Evolutionary conservation across 768 basidiomycete genomes (phyloP).

Genomic region (Suillus occidentalis): DNA sequence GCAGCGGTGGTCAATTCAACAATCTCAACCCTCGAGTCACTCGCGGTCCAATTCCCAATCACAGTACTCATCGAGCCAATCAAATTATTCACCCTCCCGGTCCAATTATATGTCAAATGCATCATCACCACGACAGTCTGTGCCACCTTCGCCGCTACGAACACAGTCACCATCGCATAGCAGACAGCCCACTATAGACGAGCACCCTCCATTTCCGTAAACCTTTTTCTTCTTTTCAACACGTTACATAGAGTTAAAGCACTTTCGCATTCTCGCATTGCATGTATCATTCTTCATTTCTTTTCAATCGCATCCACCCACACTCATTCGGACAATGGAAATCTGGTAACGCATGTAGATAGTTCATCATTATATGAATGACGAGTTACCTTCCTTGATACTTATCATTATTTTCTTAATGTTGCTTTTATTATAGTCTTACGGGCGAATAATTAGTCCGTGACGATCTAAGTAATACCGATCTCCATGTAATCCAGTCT

Average conservation of each 20-base stretch:
- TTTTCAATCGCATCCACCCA: neutral
- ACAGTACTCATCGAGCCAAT: slow-evolving; percentile 26
- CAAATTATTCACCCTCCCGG: slow-evolving; percentile 4
- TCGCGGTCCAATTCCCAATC: slow-evolving; percentile 33
- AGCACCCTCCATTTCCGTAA: slow-evolving; percentile 18
- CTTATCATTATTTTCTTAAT: slow-evolving; percentile 14
- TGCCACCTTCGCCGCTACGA: slow-evolving; percentile 31
- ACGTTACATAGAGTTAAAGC: neutral
- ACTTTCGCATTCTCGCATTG: slow-evolving; percentile 2
- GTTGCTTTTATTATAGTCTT: slow-evolving; percentile 3
- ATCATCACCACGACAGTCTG: slow-evolving; percentile 32
- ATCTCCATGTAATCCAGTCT: slow-evolving; percentile 4
- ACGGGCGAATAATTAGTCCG: neutral
- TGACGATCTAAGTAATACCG: neutral
- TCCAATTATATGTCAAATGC: slow-evolving; percentile 16
- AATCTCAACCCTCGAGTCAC: slow-evolving; percentile 25
- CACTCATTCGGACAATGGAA: slow-evolving; percentile 13
- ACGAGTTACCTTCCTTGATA: slow-evolving; percentile 2
- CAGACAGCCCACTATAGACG: slow-evolving; percentile 35
- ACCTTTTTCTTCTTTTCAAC: slow-evolving; percentile 4
- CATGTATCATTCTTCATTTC: neutral
- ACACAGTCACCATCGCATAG: slow-evolving; percentile 28
- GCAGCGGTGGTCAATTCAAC: slow-evolving; percentile 33
- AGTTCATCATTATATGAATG: slow-evolving; percentile 4
- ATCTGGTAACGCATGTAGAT: slow-evolving; percentile 7